phyloP scores from a whole-genome alignment of 768 basidiomycete species.

The Udeniomyces megalosporus region DNA sequence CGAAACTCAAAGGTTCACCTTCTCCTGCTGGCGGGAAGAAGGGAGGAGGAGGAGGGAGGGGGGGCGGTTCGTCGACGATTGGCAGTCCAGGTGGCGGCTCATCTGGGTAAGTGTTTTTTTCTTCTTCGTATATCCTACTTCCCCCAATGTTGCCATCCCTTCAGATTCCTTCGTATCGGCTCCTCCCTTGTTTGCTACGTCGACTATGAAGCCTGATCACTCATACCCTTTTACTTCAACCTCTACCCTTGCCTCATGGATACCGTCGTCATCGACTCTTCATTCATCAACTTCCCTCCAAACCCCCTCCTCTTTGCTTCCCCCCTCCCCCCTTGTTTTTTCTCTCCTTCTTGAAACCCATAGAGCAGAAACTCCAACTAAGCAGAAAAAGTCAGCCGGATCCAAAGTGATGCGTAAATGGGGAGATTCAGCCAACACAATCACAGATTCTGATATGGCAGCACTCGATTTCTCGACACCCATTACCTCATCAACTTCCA shows the following conservation, averaged over 20 bases:
- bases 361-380: not conserved
- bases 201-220: too few relatives aligned
- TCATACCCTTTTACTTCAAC: too few relatives aligned
- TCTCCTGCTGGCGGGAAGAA: constrained; percentile 26
- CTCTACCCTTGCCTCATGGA: not conserved
- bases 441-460: constrained; percentile 77
- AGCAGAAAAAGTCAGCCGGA: constrained; percentile 41
- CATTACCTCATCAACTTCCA: constrained; percentile 34
- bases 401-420: constrained; percentile 74
- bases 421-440: constrained; percentile 45
- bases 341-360: too few relatives aligned
- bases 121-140: not conserved
- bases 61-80: constrained; percentile 9
- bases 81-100: not conserved
- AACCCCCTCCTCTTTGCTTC: not conserved
- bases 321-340: not conserved
- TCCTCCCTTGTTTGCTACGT: too few relatives aligned
- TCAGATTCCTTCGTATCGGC: too few relatives aligned
- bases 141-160: too few relatives aligned
- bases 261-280: not conserved
- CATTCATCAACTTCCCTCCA: too few relatives aligned
- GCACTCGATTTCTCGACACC: constrained; percentile 64
- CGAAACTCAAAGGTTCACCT: constrained; percentile 50
- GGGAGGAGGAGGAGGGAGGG: constrained; percentile 19
- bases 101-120: not conserved